phyloP scores from a whole-genome alignment of 2,329 filamentous ascomycete species.

The Epicoccum sorghinum region DNA sequence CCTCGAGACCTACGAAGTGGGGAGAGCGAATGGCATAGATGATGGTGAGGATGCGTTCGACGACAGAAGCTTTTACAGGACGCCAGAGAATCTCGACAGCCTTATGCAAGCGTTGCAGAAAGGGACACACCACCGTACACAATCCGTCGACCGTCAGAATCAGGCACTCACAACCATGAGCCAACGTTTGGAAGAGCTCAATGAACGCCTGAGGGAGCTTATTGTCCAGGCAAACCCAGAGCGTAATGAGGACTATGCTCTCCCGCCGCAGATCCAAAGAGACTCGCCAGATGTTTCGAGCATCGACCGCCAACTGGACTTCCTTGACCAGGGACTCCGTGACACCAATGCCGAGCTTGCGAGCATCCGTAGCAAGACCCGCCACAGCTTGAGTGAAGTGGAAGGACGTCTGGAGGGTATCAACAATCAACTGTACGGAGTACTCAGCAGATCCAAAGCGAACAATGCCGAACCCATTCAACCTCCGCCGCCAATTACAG shows the following conservation, averaged over 20 bases:
- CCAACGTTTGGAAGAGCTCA: constrained; percentile 70
- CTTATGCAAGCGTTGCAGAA: constrained; percentile 48
- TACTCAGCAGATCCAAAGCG: constrained; percentile 55
- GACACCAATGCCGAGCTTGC: constrained; percentile 65
- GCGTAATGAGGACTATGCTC: constrained; percentile 40
- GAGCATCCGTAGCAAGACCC: constrained; percentile 34
- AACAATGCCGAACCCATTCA: constrained; percentile 59
- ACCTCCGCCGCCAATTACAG: constrained; percentile 63
- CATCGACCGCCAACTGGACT: constrained; percentile 68
- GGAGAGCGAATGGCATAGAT: constrained; percentile 53
- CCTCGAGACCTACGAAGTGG: constrained; percentile 71
- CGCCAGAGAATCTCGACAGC: constrained; percentile 68
- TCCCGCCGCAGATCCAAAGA: constrained; percentile 31
- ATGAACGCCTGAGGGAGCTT: constrained; percentile 68
- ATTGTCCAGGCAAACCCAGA: constrained; percentile 68
- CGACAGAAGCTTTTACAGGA: constrained; percentile 74
- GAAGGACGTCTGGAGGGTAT: constrained; percentile 55
- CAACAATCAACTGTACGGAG: constrained; percentile 66
- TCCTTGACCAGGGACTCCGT: constrained; percentile 70
- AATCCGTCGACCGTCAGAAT: constrained; percentile 43
- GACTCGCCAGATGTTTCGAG: constrained; percentile 30
- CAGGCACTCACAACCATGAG: constrained; percentile 67
- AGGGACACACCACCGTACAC: constrained; percentile 39
- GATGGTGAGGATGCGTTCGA: constrained; percentile 72
- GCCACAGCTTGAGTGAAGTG: constrained; percentile 37